A percentile compares a stretch with the other conserved stretches of the same genome.
phyloP scores from a whole-genome alignment of 2,329 filamentous ascomycete genomes.

The Botryotinia calthae region DNA sequence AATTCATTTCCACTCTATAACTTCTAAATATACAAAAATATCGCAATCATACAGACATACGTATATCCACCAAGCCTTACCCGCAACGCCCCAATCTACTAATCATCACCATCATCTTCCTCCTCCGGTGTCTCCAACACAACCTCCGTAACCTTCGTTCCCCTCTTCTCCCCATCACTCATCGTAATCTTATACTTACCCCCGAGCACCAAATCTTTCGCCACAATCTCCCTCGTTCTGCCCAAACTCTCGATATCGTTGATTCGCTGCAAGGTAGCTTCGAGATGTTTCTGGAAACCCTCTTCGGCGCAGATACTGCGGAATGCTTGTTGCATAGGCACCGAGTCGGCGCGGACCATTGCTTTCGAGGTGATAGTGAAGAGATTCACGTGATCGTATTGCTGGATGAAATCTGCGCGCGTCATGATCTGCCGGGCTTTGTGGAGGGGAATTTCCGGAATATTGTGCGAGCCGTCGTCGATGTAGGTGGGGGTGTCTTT shows the following conservation, averaged over 20 bases:
- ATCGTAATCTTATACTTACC: conserved; percentile 69
- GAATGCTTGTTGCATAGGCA: conserved; percentile 95
- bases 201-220: conserved; percentile 87
- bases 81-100: background rate
- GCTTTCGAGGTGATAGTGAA: conserved; percentile 90
- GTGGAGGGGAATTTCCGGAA: conserved; percentile 79
- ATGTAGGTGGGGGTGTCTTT: conserved; percentile 37
- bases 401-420: conserved; percentile 86
- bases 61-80: background rate
- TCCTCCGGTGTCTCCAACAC: conserved; percentile 27
- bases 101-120: background rate
- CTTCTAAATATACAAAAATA: background rate
- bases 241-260: conserved; percentile 90
- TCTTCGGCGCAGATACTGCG: conserved; percentile 72
- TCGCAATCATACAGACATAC: background rate
- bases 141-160: conserved; percentile 34
- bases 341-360: conserved; percentile 85
- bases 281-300: conserved; percentile 79
- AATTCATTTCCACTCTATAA: no score
- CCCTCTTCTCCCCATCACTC: conserved; percentile 31
- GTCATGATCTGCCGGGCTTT: conserved; percentile 92
- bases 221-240: conserved; percentile 88
- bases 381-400: conserved; percentile 89
- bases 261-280: conserved; percentile 81
- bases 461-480: conserved; percentile 34